These are phyloP conservation scores for Trichomonas tenax DNA, from an alignment of 208 protist genomes.

Conservation along the genomic window DNA sequence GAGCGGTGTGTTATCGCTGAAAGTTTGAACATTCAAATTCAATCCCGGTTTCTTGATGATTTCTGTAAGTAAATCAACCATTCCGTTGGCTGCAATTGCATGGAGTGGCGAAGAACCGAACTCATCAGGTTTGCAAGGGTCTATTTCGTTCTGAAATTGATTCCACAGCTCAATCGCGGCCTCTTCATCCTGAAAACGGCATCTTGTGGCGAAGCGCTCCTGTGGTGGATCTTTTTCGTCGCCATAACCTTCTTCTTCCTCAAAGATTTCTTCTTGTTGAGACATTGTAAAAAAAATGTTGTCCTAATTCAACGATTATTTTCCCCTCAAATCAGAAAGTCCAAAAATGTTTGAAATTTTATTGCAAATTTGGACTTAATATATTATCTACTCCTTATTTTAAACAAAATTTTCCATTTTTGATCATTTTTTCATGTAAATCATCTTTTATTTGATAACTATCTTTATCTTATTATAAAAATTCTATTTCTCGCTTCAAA, in stretches of 20 bases:
- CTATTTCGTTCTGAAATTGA: not conserved
- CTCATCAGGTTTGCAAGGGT: slow-evolving; percentile 10
- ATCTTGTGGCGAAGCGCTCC: not conserved
- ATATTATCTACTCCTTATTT: no score
- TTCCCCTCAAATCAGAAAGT: no score
- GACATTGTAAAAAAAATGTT: no score
- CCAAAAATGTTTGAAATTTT: no score
- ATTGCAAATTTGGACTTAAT: no score
- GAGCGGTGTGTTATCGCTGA: not conserved
- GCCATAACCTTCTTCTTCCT: not conserved
- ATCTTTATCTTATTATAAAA: no score
- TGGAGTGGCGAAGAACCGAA: not conserved
- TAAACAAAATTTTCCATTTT: no score
- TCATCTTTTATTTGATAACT: no score
- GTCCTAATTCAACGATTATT: no score
- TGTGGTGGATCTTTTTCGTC: not conserved
- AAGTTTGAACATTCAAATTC: not conserved
- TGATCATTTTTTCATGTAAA: no score
- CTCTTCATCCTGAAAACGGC: not conserved
- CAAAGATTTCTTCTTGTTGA: no score
- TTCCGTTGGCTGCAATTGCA: not conserved
- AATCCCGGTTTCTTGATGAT: not conserved
- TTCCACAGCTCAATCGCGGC: not conserved
- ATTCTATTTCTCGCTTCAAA: no score
- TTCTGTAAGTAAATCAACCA: not conserved